Percentiles rank a stretch among this genome's conserved stretches.
These are phyloP conservation scores for Mycena rosella DNA, from an alignment of 768 basidiomycete species.

Conservation along the genomic window DNA sequence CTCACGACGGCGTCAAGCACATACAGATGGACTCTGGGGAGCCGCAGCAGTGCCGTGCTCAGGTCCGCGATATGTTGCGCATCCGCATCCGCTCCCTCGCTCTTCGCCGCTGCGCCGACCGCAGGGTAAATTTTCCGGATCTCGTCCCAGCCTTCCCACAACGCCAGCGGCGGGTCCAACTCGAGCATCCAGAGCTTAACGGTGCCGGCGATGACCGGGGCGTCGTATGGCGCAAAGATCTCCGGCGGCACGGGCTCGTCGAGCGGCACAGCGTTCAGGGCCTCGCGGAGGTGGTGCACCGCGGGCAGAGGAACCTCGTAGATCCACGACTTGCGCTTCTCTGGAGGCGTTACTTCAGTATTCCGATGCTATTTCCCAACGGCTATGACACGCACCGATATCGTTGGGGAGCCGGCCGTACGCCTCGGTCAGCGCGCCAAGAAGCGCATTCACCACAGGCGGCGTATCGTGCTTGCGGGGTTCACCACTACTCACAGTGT, in stretches of 20 bases:
- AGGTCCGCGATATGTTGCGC: slow-evolving; percentile 76
- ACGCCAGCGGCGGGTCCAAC: slow-evolving; percentile 85
- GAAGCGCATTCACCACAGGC: slow-evolving; percentile 76
- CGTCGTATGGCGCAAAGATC: slow-evolving; percentile 76
- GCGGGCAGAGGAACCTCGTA: slow-evolving; percentile 91
- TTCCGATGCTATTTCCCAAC: neutral
- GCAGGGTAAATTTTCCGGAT: slow-evolving; percentile 86
- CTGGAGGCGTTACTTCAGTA: slow-evolving; percentile 50
- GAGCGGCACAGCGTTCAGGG: slow-evolving; percentile 78
- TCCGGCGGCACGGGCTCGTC: slow-evolving; percentile 67
- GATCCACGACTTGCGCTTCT: slow-evolving; percentile 93
- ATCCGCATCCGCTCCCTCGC: slow-evolving; percentile 65
- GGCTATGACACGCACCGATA: slow-evolving; percentile 59
- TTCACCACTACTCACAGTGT: slow-evolving; percentile 64
- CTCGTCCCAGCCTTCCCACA: slow-evolving; percentile 95
- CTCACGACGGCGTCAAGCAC: slow-evolving; percentile 83
- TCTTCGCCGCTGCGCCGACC: slow-evolving; percentile 52
- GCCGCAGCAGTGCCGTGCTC: slow-evolving; percentile 69
- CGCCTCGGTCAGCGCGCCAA: slow-evolving; percentile 71
- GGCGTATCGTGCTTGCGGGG: slow-evolving; percentile 76
- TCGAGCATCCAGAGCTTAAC: slow-evolving; percentile 95
- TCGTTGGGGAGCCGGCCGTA: slow-evolving; percentile 75
- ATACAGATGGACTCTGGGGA: slow-evolving; percentile 84
- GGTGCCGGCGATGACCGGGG: slow-evolving; percentile 86
- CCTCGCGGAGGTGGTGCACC: slow-evolving; percentile 88